These are phyloP conservation scores for Trichomonas vaginalis DNA, from an alignment of 208 protist genomes.

Conservation along the genomic window DNA sequence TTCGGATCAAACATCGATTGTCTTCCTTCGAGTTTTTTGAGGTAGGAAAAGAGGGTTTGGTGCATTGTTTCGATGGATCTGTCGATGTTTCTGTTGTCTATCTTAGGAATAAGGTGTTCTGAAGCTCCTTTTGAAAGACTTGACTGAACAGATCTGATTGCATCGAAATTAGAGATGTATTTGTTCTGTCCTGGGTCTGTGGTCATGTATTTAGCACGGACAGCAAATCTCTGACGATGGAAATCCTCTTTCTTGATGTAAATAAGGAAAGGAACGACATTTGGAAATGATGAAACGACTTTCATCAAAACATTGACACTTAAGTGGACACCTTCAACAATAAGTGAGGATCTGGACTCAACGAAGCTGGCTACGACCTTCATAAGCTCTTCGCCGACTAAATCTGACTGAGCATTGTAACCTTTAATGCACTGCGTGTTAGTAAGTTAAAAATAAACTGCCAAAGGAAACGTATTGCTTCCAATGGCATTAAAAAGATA, in stretches of 20 bases:
- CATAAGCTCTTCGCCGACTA: not conserved
- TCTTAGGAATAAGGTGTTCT: not conserved
- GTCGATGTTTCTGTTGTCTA: constrained; percentile 14
- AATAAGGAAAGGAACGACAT: constrained; percentile 19
- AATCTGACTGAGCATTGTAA: not conserved
- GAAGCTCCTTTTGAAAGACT: not conserved
- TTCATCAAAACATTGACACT: not conserved
- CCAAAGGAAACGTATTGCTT: not conserved
- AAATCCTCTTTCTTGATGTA: constrained; percentile 19
- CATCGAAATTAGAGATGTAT: not conserved
- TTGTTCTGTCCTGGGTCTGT: not conserved
- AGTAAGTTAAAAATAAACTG: not conserved
- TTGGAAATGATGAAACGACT: not conserved
- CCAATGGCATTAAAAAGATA: not conserved
- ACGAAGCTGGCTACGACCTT: not conserved
- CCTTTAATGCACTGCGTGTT: constrained; percentile 7
- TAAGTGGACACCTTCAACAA: constrained; percentile 1
- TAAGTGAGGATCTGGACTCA: not conserved
- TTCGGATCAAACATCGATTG: not conserved
- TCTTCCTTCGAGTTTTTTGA: not conserved
- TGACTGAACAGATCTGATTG: not conserved
- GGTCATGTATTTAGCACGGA: constrained; percentile 3
- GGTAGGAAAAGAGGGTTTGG: not conserved
- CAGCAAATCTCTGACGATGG: constrained; percentile 10
- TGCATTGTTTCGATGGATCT: not conserved